Conservation (phyloP, 2,329 filamentous ascomycete species). For the Zasmidium cellare region DNA sequence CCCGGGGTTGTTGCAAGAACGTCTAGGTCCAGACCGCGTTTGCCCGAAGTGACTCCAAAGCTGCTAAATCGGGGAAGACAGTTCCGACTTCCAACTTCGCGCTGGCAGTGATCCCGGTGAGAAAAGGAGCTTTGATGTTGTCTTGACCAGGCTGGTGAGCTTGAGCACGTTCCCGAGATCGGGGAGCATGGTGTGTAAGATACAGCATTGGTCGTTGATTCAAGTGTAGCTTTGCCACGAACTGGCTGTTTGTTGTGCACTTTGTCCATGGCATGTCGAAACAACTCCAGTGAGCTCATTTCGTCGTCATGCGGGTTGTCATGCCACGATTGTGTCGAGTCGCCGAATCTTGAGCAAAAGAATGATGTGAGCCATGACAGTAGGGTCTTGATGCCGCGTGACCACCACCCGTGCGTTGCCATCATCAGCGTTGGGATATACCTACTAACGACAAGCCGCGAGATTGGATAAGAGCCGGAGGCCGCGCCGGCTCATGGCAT, state of each 20-base stretch:
- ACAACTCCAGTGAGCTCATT: neutral
- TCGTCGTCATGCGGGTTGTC: neutral
- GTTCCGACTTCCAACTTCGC: conserved; percentile 9
- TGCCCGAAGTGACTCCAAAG: conserved; percentile 1
- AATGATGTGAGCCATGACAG: no score
- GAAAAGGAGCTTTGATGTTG: conserved; percentile 7
- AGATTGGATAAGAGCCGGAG: neutral
- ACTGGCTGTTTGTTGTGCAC: no score
- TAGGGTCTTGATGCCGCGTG: neutral
- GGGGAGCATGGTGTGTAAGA: neutral
- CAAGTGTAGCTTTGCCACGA: neutral
- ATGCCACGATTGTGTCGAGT: neutral
- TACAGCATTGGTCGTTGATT: neutral
- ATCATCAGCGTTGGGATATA: neutral
- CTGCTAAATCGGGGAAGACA: conserved; percentile 6
- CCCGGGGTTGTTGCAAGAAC: neutral
- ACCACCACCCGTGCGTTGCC: neutral
- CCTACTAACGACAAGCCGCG: neutral
- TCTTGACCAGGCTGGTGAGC: conserved; percentile 1
- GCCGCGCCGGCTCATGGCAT: neutral
- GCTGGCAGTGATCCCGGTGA: conserved; percentile 4
- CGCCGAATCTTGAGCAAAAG: neutral
- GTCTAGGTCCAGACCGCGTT: neutral
- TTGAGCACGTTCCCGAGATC: conserved; percentile 1
- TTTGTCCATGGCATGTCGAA: neutral